Base-by-base conservation (phyloP, 2,329 filamentous ascomycete species). In the Penicillium sp. region DNA sequence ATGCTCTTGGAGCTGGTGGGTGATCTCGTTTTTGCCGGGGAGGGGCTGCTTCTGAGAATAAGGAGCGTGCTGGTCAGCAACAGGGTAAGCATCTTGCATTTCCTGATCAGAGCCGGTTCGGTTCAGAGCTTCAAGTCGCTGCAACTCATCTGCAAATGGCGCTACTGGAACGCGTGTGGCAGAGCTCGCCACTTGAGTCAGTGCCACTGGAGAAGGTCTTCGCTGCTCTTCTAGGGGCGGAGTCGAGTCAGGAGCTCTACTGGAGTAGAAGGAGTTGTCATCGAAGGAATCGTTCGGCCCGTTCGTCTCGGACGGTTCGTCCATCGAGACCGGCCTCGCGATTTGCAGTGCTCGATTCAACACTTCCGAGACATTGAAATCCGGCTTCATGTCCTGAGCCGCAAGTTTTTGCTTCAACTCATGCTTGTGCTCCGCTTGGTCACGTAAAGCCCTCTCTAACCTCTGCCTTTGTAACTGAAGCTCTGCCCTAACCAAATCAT, bases 191-290 rank as follows among this genome's bases (percentile, higher is more conserved):
- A 65, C 58, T 49, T 66, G 63, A 48, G 66, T 54, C 47, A 63
- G 59, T 53, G 65, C 63, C 30, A 58, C 61, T 20, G 68, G 59
- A 44, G 69, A 69, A 21, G 62, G 56, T 41, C 65, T 64, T 48
- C 59, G 64, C 41, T 65, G 68, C 13, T 69, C 67, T 47, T 69
- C 71, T 32, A 75, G 71, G 55, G 80, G 78, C 68, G 82, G 78
- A 58, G 60, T 58, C 18, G 91, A 96, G 70, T 92, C 89, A 78
- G 92, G 87, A 58, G 82, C 83, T 76, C 88, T 90, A 75, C 92
- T 97, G 61, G 93, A 97, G 79, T 97, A 97, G 74, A 96, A 96
- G 33, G 91, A 94, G 68, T 95, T 91, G 70, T 95, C 88, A 75
- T 97, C 91, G 76, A 91, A 90, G 29, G 90, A 94, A 72, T 93